Conservation (phyloP, 176 grass and related monocot genomes). For the Coix lacrymajobi region DNA sequence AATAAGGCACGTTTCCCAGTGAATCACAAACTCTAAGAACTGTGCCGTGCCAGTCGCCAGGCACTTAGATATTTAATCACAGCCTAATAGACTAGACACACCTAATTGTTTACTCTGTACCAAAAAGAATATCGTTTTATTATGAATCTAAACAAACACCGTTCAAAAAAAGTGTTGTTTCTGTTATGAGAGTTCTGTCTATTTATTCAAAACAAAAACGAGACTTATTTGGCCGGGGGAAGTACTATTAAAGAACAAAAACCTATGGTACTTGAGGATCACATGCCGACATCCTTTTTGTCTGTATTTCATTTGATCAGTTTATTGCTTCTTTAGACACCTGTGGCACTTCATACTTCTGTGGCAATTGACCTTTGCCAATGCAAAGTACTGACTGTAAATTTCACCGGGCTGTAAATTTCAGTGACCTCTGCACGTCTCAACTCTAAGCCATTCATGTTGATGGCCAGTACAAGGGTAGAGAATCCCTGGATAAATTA, state of each 20-base stretch:
- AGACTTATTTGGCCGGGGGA: too few species aligned
- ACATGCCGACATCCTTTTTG: neutral
- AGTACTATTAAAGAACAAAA: neutral
- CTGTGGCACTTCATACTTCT: neutral
- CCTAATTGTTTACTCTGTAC: neutral
- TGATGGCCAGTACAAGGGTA: neutral
- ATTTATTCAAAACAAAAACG: too few species aligned
- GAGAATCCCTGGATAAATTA: neutral
- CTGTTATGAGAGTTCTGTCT: too few species aligned
- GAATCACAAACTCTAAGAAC: neutral
- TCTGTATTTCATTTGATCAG: too few species aligned
- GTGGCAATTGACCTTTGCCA: neutral
- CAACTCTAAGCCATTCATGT: neutral
- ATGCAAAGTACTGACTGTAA: neutral
- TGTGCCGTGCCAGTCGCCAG: neutral
- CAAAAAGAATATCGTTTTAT: too few species aligned
- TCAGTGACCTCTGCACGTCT: neutral
- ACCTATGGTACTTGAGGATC: neutral
- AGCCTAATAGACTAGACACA: neutral
- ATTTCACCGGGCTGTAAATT: neutral
- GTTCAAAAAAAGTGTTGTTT: too few species aligned
- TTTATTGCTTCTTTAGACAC: neutral
- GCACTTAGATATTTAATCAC: neutral
- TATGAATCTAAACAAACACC: too few species aligned
- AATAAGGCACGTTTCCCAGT: neutral